Percentiles rank a stretch among this genome's conserved stretches.
These are phyloP conservation scores for Macadamia tetraphylla DNA, from an alignment of 164 flowering plant genomes.

Conservation along the genomic window DNA sequence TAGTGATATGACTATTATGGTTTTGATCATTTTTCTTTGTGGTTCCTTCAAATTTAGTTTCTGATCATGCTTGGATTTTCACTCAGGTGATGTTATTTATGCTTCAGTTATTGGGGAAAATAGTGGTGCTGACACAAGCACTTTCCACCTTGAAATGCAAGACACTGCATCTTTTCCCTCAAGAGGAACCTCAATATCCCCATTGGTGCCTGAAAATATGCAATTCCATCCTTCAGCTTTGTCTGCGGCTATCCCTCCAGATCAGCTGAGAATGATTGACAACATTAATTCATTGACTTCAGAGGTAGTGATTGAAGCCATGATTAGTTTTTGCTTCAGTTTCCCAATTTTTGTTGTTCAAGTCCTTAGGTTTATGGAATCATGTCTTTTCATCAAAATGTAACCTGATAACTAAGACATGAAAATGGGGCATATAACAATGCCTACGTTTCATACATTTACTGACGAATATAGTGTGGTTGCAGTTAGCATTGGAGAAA, in stretches of 20 bases:
- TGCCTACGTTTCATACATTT: no score
- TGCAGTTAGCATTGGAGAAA: slow-evolving; percentile 83
- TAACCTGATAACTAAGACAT: no score
- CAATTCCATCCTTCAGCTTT: slow-evolving; percentile 28
- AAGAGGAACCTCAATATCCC: slow-evolving; percentile 9
- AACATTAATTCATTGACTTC: slow-evolving; percentile 69
- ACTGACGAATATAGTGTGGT: not conserved
- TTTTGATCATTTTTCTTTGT: not conserved
- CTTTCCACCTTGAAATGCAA: slow-evolving; percentile 13
- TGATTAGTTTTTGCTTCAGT: slow-evolving; percentile 1
- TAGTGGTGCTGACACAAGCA: slow-evolving; percentile 17
- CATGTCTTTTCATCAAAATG: not conserved
- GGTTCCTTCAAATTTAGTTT: not conserved
- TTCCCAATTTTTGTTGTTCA: not conserved
- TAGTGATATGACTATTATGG: not conserved
- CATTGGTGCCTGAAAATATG: slow-evolving; percentile 28
- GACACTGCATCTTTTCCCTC: slow-evolving; percentile 4
- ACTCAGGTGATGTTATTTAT: slow-evolving; percentile 11
- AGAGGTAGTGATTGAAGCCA: slow-evolving; percentile 48
- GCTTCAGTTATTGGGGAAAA: slow-evolving; percentile 11
- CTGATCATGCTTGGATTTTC: not conserved
- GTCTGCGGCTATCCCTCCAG: slow-evolving; percentile 53
- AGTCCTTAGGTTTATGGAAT: not conserved
- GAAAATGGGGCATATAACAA: no score
- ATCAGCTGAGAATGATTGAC: slow-evolving; percentile 69